phyloP scores from a whole-genome alignment of 805 yeast genomes.

The Lachancea mirantina region DNA sequence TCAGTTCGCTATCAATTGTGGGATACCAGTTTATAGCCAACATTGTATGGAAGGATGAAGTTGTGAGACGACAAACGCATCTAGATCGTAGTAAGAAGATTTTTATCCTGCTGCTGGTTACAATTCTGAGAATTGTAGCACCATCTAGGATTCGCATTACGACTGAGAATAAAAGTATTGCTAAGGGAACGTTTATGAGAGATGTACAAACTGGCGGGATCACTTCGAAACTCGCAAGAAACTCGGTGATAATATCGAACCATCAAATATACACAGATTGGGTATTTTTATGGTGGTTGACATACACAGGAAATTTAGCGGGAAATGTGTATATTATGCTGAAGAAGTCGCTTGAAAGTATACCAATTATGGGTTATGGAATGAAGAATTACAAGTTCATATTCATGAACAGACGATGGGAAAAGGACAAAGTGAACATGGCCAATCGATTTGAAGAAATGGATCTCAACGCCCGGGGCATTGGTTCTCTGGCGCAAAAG shows the following conservation, averaged over 20 bases:
- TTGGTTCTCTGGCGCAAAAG: slow-evolving; percentile 43
- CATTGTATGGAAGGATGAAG: slow-evolving; percentile 27
- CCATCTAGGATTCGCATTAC: slow-evolving; percentile 49
- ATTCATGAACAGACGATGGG: slow-evolving; percentile 83
- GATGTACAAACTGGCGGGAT: slow-evolving; percentile 21
- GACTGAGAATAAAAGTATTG: slow-evolving; percentile 35
- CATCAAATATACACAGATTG: slow-evolving; percentile 95
- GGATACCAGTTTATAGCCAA: slow-evolving; percentile 39
- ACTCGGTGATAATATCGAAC: slow-evolving; percentile 69
- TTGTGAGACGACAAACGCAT: slow-evolving; percentile 34
- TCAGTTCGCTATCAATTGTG: slow-evolving; percentile 41
- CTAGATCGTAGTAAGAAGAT: slow-evolving; percentile 49
- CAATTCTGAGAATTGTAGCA: slow-evolving; percentile 43
- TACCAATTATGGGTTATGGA: slow-evolving; percentile 81
- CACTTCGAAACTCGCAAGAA: slow-evolving; percentile 35
- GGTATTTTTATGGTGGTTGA: slow-evolving; percentile 83
- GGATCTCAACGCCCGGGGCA: slow-evolving; percentile 55
- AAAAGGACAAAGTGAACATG: slow-evolving; percentile 55
- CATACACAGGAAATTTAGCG: slow-evolving; percentile 59
- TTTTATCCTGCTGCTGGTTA: slow-evolving; percentile 49
- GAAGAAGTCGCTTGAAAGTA: slow-evolving; percentile 59
- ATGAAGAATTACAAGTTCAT: slow-evolving; percentile 74
- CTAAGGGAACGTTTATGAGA: slow-evolving; percentile 29
- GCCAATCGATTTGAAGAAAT: slow-evolving; percentile 46
- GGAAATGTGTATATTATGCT: slow-evolving; percentile 65